Base-by-base conservation (phyloP, 306 rosid genomes). In the Dryas octopetala region DNA sequence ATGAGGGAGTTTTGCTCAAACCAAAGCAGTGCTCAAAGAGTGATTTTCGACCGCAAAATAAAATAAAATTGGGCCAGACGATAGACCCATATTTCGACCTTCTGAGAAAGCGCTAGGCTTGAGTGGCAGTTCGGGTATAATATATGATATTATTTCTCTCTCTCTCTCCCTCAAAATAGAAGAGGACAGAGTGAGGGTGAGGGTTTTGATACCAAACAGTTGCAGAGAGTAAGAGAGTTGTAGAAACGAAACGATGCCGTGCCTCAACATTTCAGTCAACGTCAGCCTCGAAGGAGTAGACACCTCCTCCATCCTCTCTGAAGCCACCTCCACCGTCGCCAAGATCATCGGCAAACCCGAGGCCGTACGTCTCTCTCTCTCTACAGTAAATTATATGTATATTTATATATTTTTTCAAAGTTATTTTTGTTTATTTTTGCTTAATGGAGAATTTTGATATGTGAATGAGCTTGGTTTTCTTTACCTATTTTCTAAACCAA, bases 261-360 rank as follows among this genome's bases (percentile, higher is more conserved):
- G 97, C 89, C 90, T 95, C 26, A 95, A 89, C 83, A 48, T 95
- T 78, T 89, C 96, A 44, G 85, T 91, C 41, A 95, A 95, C 88
- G 92, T 95, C 38, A 63, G 71, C 84, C 88, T 90, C 0, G 95
- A 88, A 7, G 93, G 93, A 58, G 80, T 91, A 1, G 96, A 91
- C 88, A 87, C 96, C 84, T 95, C 98, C 70, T 83, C 93, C 82
- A 83, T 95, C 79, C 96, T 95, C 71, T 86, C 98, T 3, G 96
- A 95, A 73, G 96, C 96, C 78, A 90, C 96, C 83, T 90, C 98
- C 82, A 80, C 87, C 57, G 95, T 94, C 71, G 88, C 98, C 71
- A 74, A 43, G 14, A 41, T 94, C 82, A 74, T 87, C 80, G 95
- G 90, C 75, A 94, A 88, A 71, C 97, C 97, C 7, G 96, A 88